Evolutionary conservation across 1,284 basidiomycete genomes (phyloP).

Genomic region (Rhodotorula sp.): DNA sequence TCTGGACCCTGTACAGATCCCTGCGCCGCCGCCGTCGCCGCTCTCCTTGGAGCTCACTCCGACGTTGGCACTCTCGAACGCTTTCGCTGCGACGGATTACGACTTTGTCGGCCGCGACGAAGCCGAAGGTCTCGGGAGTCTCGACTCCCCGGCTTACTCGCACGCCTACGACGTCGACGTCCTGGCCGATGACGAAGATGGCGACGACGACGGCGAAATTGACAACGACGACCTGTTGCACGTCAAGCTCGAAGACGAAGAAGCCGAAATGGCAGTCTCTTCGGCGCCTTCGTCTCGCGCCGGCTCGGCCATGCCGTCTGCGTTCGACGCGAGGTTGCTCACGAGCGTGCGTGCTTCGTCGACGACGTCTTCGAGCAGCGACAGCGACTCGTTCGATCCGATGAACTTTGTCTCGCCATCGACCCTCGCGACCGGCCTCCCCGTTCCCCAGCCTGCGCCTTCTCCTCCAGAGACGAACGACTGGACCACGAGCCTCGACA

Average conservation of each 20-base stretch:
- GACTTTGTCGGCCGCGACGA: conserved; percentile 38
- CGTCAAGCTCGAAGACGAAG: conserved; percentile 29
- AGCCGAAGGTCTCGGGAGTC: not conserved
- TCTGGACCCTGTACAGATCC: conserved; percentile 5
- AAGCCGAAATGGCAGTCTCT: conserved; percentile 9
- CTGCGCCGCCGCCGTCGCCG: conserved; percentile 35
- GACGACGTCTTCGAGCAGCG: conserved; percentile 24
- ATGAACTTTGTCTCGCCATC: conserved; percentile 28
- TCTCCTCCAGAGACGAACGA: conserved; percentile 34
- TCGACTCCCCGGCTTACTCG: conserved; percentile 9
- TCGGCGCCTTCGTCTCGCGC: conserved; percentile 27
- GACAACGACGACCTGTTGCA: conserved; percentile 32
- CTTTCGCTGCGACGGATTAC: conserved; percentile 26
- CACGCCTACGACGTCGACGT: conserved; percentile 15
- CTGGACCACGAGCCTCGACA: conserved; percentile 33
- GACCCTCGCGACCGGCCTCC: conserved; percentile 33
- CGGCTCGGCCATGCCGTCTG: conserved; percentile 18
- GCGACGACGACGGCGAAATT: conserved; percentile 33
- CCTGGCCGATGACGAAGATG: conserved; percentile 22
- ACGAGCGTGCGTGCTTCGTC: conserved; percentile 21
- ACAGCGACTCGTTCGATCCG: conserved; percentile 36
- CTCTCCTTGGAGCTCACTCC: conserved; percentile 36
- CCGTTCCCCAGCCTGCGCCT: conserved; percentile 34
- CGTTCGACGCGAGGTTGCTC: conserved; percentile 22
- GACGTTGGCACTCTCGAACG: conserved; percentile 15